A percentile compares a stretch with the other conserved stretches of the same genome.
Evolutionary conservation across 2,329 filamentous ascomycete genomes (phyloP).

Genomic region (Furcasterigmium sp.): DNA sequence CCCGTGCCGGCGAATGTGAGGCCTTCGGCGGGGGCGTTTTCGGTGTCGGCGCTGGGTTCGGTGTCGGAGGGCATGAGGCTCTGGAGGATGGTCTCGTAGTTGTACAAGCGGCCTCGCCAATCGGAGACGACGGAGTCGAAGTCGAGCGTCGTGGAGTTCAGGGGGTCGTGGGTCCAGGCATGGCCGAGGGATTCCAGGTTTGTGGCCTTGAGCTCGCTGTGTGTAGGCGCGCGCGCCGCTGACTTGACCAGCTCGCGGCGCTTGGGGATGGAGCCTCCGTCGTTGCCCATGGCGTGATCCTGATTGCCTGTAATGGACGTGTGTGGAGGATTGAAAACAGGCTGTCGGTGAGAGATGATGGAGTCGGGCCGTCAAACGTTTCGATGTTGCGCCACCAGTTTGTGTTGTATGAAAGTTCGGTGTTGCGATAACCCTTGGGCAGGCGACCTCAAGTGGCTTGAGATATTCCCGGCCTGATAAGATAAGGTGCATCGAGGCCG

Average conservation of each 20-base stretch:
- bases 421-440: background rate
- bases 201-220: slow-evolving; percentile 83
- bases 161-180: slow-evolving; percentile 79
- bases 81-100: slow-evolving; percentile 84
- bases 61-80: slow-evolving; percentile 42
- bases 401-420: background rate
- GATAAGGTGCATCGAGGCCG: too few species aligned
- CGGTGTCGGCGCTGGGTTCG: slow-evolving; percentile 16
- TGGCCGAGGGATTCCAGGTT: slow-evolving; percentile 81
- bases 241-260: slow-evolving; percentile 94
- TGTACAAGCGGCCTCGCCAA: slow-evolving; percentile 79
- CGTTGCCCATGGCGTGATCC: slow-evolving; percentile 92
- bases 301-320: too few species aligned
- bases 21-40: slow-evolving; percentile 16
- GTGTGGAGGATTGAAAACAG: background rate
- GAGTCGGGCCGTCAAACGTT: background rate
- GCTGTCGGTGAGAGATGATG: background rate
- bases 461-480: too few species aligned
- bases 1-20: slow-evolving; percentile 41
- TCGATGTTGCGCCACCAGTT: too few species aligned
- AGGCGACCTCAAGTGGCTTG: background rate
- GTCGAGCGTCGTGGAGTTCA: slow-evolving; percentile 73
- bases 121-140: slow-evolving; percentile 76
- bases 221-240: slow-evolving; percentile 75
- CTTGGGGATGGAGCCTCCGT: slow-evolving; percentile 93